These are phyloP conservation scores for Hygrophila difformis DNA, from an alignment of 257 asterid species.

Conservation along the genomic window DNA sequence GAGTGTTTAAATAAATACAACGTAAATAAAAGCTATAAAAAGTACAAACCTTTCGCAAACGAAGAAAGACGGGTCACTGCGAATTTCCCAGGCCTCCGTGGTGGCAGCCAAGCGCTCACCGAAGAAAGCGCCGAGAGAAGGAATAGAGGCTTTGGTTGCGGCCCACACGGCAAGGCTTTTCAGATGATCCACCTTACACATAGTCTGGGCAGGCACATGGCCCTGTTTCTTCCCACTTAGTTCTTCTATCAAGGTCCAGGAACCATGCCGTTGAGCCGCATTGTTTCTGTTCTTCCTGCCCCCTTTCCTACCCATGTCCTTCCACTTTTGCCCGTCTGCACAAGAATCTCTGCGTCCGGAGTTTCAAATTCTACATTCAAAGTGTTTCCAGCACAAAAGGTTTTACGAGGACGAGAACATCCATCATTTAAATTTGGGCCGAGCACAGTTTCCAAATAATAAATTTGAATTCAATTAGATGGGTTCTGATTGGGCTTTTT, in stretches of 20 bases:
- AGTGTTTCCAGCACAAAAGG: no score
- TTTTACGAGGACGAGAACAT: no score
- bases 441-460: no score
- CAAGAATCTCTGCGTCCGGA: no score
- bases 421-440: no score
- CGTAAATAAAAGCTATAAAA: not conserved
- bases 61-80: slow-evolving; percentile 44
- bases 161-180: slow-evolving; percentile 37
- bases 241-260: slow-evolving; percentile 26
- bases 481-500: no score
- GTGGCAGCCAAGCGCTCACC: slow-evolving; percentile 61
- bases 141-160: slow-evolving; percentile 26
- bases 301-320: no score
- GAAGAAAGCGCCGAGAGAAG: slow-evolving; percentile 47
- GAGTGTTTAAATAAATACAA: not conserved
- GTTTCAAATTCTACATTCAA: no score
- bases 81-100: slow-evolving; percentile 40
- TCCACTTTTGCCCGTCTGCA: no score
- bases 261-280: slow-evolving; percentile 1
- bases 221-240: slow-evolving; percentile 25
- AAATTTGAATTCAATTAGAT: no score
- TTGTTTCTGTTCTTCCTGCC: no score
- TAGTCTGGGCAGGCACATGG: slow-evolving; percentile 21
- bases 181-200: slow-evolving; percentile 35
- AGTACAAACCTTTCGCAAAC: slow-evolving; percentile 52